Evolutionary conservation across 2,329 filamentous ascomycete species (phyloP).

Genomic region (Hirsutella rhossiliensis): DNA sequence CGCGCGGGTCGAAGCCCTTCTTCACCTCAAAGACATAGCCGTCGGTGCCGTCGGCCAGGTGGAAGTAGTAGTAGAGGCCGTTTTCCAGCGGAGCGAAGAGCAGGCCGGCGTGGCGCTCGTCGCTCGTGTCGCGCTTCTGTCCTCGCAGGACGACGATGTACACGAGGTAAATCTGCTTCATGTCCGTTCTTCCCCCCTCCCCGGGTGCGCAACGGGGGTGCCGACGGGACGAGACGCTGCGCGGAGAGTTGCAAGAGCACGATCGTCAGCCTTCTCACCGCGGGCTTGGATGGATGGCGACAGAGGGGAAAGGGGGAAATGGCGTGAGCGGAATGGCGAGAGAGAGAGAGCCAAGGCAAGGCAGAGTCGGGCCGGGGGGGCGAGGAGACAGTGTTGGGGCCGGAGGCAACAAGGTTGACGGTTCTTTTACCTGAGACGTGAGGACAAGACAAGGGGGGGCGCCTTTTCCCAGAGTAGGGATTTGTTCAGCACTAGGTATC

Average conservation of each 20-base stretch:
- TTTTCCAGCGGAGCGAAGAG: constrained; percentile 4
- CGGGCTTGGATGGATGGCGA: not conserved
- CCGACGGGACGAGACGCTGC: not conserved
- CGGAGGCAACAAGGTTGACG: too few species aligned
- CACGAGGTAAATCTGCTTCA: constrained; percentile 4
- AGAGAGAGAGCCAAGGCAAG: too few species aligned
- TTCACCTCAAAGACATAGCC: constrained; percentile 5
- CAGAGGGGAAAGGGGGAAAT: not conserved
- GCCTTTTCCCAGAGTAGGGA: too few species aligned
- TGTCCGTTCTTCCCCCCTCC: not conserved
- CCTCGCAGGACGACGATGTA: constrained; percentile 8
- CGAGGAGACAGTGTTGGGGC: too few species aligned
- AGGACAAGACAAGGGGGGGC: too few species aligned
- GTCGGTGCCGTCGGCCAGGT: constrained; percentile 2
- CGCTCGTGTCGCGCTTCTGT: constrained; percentile 4
- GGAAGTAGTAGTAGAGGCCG: constrained; percentile 6
- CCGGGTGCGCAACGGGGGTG: not conserved
- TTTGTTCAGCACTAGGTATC: too few species aligned
- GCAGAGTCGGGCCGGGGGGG: too few species aligned
- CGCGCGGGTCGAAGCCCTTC: constrained; percentile 5
- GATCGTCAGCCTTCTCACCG: not conserved
- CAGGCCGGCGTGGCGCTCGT: constrained; percentile 6
- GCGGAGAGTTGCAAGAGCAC: too few species aligned
- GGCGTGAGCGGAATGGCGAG: not conserved
- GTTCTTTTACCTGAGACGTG: too few species aligned